phyloP scores from a whole-genome alignment of 139 green algal genomes.

The Deuterostichococcus epilithicus region DNA sequence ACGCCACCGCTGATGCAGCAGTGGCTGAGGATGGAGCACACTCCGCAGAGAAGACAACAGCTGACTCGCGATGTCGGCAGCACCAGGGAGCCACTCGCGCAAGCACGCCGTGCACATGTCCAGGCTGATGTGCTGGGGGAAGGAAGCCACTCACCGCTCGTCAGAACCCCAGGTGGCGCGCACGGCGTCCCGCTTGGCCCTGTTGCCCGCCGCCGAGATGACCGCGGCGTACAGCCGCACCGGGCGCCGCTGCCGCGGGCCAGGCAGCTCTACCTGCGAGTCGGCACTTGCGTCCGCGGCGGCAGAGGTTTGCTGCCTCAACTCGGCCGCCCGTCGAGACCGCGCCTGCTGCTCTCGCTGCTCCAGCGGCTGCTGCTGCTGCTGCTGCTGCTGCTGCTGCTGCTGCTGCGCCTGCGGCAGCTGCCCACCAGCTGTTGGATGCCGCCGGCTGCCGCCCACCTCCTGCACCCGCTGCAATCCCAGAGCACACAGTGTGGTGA shows the following conservation, averaged over 20 bases:
- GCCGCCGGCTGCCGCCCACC: too few relatives aligned
- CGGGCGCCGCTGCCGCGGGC: not conserved
- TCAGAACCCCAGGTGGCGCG: conserved; percentile 33
- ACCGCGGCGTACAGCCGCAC: not conserved
- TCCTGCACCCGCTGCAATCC: too few relatives aligned
- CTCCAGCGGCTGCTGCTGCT: not conserved
- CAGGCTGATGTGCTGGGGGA: not conserved
- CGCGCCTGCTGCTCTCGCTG: not conserved
- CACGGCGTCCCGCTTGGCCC: conserved; percentile 19
- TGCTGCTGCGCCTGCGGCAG: not conserved
- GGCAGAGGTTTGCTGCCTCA: not conserved
- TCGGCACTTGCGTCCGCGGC: not conserved
- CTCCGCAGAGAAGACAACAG: not conserved
- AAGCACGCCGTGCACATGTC: not conserved
- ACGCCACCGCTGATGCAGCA: not conserved
- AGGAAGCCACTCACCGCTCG: conserved; percentile 3
- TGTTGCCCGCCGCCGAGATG: not conserved
- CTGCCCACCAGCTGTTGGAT: too few relatives aligned
- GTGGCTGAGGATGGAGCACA: not conserved
- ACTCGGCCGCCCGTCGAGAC: not conserved
- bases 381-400: conserved; percentile 8
- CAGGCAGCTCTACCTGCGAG: too few relatives aligned
- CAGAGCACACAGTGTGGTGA: too few relatives aligned
- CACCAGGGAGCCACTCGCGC: too few relatives aligned
- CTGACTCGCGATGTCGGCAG: not conserved